These are phyloP conservation scores for Marsdenia floribunda DNA, from an alignment of 257 asterid genomes.

Conservation along the genomic window DNA sequence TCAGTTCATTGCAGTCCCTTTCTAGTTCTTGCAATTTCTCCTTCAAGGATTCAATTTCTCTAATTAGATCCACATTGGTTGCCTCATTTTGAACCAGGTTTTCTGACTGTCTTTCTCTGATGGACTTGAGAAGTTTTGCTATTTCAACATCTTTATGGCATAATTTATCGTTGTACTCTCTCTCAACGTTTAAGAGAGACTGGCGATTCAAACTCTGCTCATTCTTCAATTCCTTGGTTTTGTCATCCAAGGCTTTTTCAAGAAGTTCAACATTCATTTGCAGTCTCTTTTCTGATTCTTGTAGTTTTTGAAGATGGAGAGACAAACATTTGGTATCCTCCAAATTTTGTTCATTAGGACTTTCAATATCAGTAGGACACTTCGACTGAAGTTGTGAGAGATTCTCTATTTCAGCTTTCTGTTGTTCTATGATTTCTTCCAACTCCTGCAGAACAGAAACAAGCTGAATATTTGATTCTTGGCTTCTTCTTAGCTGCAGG, in stretches of 20 bases:
- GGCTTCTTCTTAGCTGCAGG: slow-evolving; percentile 62
- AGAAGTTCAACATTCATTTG: slow-evolving; percentile 34
- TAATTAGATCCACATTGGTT: slow-evolving; percentile 25
- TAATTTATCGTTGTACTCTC: slow-evolving; percentile 32
- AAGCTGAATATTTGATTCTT: slow-evolving; percentile 82
- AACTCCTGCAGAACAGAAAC: slow-evolving; percentile 84
- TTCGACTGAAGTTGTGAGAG: slow-evolving; percentile 39
- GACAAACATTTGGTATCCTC: slow-evolving; percentile 31
- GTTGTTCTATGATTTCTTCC: slow-evolving; percentile 67
- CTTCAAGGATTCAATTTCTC: slow-evolving; percentile 48
- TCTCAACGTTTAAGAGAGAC: slow-evolving; percentile 32
- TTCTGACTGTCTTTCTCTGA: slow-evolving; percentile 14
- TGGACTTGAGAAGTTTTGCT: slow-evolving; percentile 23
- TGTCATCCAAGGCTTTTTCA: slow-evolving; percentile 38
- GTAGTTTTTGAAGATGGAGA: slow-evolving; percentile 31
- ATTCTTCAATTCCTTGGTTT: slow-evolving; percentile 38
- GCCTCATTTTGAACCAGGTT: slow-evolving; percentile 19
- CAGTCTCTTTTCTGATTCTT: slow-evolving; percentile 49
- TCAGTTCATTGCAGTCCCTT: slow-evolving; percentile 75
- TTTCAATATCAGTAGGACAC: slow-evolving; percentile 19
- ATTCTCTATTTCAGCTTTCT: slow-evolving; percentile 62
- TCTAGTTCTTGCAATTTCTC: slow-evolving; percentile 67
- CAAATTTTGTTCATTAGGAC: slow-evolving; percentile 21
- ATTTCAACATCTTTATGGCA: slow-evolving; percentile 48
- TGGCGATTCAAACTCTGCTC: slow-evolving; percentile 33